A percentile compares a stretch with the other conserved stretches of the same genome.
These are phyloP conservation scores for Solanum lignicaule DNA, from an alignment of 257 asterid species.

Conservation along the genomic window DNA sequence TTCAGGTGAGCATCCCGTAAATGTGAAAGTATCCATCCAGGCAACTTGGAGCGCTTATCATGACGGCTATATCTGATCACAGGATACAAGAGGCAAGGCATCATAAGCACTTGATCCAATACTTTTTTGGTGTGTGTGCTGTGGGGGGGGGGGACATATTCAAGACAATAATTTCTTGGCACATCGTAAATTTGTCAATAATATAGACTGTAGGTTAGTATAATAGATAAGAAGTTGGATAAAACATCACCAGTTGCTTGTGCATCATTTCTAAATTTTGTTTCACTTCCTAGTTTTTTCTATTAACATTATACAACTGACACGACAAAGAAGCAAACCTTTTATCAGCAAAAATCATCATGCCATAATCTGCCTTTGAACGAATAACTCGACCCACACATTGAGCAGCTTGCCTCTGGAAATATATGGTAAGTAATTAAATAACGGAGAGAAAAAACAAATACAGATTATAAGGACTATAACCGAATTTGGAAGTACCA, in stretches of 20 bases:
- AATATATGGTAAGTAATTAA: not conserved
- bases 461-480: not conserved
- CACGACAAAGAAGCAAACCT: slow-evolving; percentile 34
- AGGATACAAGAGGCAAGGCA: not conserved
- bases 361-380: slow-evolving; percentile 98
- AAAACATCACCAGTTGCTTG: not conserved
- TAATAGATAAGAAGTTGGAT: not conserved
- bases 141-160: not conserved
- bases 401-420: slow-evolving; percentile 98
- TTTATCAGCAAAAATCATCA: slow-evolving; percentile 99
- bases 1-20: slow-evolving; percentile 92
- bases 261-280: not conserved
- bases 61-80: slow-evolving; percentile 80
- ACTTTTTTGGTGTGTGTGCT: not conserved
- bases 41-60: slow-evolving; percentile 92
- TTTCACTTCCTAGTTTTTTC: not conserved
- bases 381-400: slow-evolving; percentile 98
- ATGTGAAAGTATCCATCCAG: slow-evolving; percentile 95
- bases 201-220: not conserved
- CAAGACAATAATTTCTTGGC: not conserved
- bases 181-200: not conserved
- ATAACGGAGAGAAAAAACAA: not conserved
- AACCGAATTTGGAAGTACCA: slow-evolving; percentile 44
- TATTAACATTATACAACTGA: not conserved
- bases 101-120: not conserved